Base-by-base conservation (phyloP, 2,329 filamentous ascomycete species). In the Dendrostoma leiphaemia region DNA sequence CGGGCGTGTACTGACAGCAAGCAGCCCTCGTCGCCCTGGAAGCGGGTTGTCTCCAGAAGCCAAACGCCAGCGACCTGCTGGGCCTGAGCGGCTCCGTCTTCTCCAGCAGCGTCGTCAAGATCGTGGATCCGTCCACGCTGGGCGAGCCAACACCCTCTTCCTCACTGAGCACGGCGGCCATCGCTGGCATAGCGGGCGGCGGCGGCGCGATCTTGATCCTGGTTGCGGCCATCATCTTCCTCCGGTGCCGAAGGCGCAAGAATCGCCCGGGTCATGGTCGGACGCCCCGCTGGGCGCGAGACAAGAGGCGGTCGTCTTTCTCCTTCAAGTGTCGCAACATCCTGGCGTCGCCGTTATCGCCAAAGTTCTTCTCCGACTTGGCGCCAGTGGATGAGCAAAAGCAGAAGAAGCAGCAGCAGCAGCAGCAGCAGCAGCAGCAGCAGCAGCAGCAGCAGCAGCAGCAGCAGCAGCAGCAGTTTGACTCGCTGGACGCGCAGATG, bases 321-420 rank as follows among this genome's bases (percentile, higher is more conserved):
- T 79, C 76, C 2, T 82, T 81, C 65, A 73, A 73, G 29, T 81
- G 79, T 66, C 75, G 78, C 54, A 73, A 77, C 0, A 73, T 72
- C 50, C 63, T 76, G 23, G 17, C 48, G 5, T 70, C 70, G 8
- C 71, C 72, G 1, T 64, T 69, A 15, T 72, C 71, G 1, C 71
- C 74, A 0, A 62, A 64, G 34, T 72, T 73, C 61, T 71, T 71
- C 61, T 62, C 62, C 4, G 57, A 59, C 13, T 23, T 48, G 13
- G 28, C 43, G 1, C 51, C 52, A 1, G 48, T 55, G 31, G 24
- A 51, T 17, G 55, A 57, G 13, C 10, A 48, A 2, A 10, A 17
- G 1, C 43, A 31, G 19, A 23, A 45, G 3, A 24, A 28, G 19
- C 15, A 51, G 13, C 48, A 56, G 15, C 13, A 48, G 2, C 35